Evolutionary conservation across 2,329 filamentous ascomycete genomes (phyloP).

Genomic region (Metarhizium humberi): DNA sequence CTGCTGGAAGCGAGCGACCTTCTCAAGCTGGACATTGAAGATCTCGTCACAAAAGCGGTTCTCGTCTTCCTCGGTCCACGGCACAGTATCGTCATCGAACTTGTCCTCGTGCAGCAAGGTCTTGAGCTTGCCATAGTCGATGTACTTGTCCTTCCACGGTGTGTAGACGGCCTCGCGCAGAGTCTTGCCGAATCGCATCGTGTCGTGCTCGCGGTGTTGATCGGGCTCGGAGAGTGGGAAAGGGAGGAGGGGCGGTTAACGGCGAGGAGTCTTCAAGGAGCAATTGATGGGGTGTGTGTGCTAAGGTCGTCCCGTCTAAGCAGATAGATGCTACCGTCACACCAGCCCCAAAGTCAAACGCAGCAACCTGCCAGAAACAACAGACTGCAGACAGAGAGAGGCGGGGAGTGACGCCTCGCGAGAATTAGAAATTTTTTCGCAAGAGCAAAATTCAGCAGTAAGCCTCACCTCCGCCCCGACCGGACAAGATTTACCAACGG

Average conservation of each 20-base stretch:
- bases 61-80: conserved; percentile 93
- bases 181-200: conserved; percentile 90
- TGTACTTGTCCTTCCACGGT: conserved; percentile 89
- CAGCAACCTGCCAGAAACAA: background rate
- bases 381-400: background rate
- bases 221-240: background rate
- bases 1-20: conserved; percentile 83
- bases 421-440: background rate
- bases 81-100: conserved; percentile 47
- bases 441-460: no score
- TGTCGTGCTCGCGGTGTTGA: background rate
- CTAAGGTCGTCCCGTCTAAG: background rate
- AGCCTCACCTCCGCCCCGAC: no score
- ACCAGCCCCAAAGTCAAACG: background rate
- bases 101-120: conserved; percentile 71
- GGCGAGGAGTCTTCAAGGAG: background rate
- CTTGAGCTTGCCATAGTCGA: conserved; percentile 94
- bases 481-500: no score
- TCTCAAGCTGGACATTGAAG: conserved; percentile 89
- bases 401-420: background rate
- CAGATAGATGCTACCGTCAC: background rate
- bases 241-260: background rate
- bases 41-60: conserved; percentile 90
- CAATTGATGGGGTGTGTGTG: background rate
- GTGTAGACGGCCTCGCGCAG: conserved; percentile 69